A percentile compares a stretch with the other conserved stretches of the same genome.
Conservation (phyloP, 2,329 filamentous ascomycete genomes). For the Penicillium carneum region DNA sequence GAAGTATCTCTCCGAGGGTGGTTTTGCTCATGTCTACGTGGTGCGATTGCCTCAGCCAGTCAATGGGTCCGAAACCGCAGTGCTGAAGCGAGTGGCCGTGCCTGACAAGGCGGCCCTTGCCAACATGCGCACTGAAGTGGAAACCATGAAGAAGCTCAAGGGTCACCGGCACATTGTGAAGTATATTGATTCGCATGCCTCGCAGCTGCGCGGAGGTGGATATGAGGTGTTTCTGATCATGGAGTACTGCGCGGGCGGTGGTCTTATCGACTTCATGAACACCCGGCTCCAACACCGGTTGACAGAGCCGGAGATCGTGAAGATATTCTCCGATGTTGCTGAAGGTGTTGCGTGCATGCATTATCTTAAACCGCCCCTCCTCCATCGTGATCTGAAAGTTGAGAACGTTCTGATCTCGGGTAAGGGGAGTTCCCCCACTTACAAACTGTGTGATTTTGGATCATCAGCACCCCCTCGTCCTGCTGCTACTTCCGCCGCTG, state of each 20-base stretch:
- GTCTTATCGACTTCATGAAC: constrained; percentile 99
- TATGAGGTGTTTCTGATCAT: constrained; percentile 98
- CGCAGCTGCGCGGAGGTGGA: constrained; percentile 86
- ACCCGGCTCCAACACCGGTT: constrained; percentile 93
- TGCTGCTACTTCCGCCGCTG: constrained; percentile 82
- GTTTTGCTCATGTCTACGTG: constrained; percentile 97
- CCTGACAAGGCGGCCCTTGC: constrained; percentile 93
- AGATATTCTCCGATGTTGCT: constrained; percentile 94
- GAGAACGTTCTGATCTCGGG: constrained; percentile 93
- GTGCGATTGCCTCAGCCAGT: constrained; percentile 82
- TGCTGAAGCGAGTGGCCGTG: constrained; percentile 93
- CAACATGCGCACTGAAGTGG: constrained; percentile 97
- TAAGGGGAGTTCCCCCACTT: constrained; percentile 71
- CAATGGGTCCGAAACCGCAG: constrained; percentile 79
- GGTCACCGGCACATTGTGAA: constrained; percentile 95
- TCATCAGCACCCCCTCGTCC: constrained; percentile 84
- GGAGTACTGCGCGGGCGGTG: constrained; percentile 95
- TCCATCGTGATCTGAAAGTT: constrained; percentile 95
- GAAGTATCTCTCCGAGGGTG: constrained; percentile 96
- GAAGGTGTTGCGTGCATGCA: constrained; percentile 99
- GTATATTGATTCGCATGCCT: constrained; percentile 98
- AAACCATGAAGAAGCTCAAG: constrained; percentile 99
- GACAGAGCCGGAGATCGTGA: constrained; percentile 95
- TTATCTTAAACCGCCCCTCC: constrained; percentile 89
- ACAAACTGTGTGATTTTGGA: constrained; percentile 98